A percentile compares a stretch with the other conserved stretches of the same genome.
Evolutionary conservation across 345 rosid genomes (phyloP).

Genomic region (Syzygium aqueum): DNA sequence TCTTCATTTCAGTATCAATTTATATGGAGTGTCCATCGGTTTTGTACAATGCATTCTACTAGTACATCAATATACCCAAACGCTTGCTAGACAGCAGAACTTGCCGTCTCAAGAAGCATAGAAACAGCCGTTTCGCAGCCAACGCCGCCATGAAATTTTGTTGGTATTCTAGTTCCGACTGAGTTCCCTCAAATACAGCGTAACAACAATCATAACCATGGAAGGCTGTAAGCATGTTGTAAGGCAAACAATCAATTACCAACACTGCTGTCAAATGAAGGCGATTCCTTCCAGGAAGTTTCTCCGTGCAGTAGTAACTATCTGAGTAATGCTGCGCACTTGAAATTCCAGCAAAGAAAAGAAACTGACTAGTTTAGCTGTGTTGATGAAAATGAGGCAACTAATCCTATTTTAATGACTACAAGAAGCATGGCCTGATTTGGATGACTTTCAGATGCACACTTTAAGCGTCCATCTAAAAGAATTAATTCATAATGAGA

Average conservation of each 20-base stretch:
- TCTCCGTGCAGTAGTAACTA: background rate
- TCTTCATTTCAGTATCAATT: background rate
- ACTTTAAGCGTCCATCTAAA: background rate
- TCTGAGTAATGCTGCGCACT: background rate
- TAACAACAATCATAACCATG: background rate
- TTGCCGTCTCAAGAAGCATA: background rate
- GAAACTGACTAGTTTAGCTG: background rate
- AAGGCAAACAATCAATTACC: background rate
- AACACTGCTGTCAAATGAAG: background rate
- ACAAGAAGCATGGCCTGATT: background rate
- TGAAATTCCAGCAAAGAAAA: background rate
- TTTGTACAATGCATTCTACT: background rate
- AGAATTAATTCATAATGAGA: background rate
- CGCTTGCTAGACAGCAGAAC: background rate
- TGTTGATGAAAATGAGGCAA: background rate
- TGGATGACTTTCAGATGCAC: background rate
- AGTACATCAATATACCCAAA: background rate
- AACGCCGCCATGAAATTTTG: background rate
- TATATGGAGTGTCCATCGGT: background rate
- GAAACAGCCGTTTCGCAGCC: background rate
- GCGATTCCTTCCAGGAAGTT: background rate
- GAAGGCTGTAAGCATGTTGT: background rate
- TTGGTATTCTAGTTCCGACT: background rate
- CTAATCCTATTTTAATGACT: background rate
- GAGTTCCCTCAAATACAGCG: background rate